Conservation (phyloP, 805 yeast genomes). For the Saccharomyces kudriavzevii region DNA sequence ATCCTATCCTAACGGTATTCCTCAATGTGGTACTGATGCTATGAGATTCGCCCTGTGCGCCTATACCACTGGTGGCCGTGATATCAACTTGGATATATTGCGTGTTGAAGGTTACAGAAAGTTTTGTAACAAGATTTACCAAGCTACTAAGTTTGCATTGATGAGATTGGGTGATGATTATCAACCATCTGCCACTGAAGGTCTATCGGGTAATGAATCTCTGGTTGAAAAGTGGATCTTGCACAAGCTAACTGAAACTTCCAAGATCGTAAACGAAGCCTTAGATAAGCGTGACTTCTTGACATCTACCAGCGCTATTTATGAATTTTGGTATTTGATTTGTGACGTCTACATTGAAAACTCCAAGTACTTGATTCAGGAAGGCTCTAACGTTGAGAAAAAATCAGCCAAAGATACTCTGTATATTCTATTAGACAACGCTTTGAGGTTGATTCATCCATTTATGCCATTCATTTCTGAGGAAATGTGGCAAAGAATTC, state of each 20-base stretch:
- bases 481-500: constrained; percentile 98
- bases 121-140: constrained; percentile 98
- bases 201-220: constrained; percentile 69
- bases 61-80: constrained; percentile 97
- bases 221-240: constrained; percentile 96
- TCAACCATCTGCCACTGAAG: constrained; percentile 61
- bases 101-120: constrained; percentile 98
- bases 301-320: constrained; percentile 77
- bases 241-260: constrained; percentile 68
- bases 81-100: constrained; percentile 88
- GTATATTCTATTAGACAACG: constrained; percentile 87
- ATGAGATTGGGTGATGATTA: constrained; percentile 88
- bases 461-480: constrained; percentile 97
- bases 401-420: constrained; percentile 89
- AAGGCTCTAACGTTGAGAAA: constrained; percentile 79
- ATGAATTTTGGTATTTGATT: constrained; percentile 90
- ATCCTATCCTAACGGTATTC: constrained; percentile 94
- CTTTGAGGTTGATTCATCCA: constrained; percentile 88
- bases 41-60: constrained; percentile 97
- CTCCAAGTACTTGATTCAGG: constrained; percentile 84
- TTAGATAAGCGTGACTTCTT: constrained; percentile 84
- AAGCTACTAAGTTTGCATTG: constrained; percentile 94
- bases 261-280: constrained; percentile 53
- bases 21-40: constrained; percentile 99
- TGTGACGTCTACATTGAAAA: constrained; percentile 98